Percentiles rank a stretch among this genome's conserved stretches.
Conservation (phyloP, 768 basidiomycete species). For the Dioszegia hungarica region DNA sequence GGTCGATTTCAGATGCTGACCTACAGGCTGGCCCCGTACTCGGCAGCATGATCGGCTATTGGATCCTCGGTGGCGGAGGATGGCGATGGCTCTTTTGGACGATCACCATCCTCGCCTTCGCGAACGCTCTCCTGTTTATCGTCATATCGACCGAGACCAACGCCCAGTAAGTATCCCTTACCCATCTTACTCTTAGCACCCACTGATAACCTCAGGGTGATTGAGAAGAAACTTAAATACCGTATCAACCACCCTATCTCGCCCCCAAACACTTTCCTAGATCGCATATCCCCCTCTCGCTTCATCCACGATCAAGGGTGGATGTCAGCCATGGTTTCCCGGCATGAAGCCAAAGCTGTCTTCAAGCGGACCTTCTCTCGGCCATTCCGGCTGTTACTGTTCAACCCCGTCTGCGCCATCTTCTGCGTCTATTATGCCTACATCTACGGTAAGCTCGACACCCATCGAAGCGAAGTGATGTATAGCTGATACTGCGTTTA, state of each 20-base stretch:
- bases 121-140: conserved; percentile 26
- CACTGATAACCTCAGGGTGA: conserved; percentile 15
- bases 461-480: too few relatives aligned
- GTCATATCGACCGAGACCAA: conserved; percentile 37
- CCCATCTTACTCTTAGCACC: too few relatives aligned
- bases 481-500: too few relatives aligned
- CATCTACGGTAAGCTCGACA: conserved; percentile 32
- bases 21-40: conserved; percentile 35
- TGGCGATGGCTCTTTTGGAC: conserved; percentile 42
- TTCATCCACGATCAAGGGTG: conserved; percentile 27
- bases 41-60: conserved; percentile 40
- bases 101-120: conserved; percentile 24
- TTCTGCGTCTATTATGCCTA: conserved; percentile 43
- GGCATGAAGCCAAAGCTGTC: conserved; percentile 21
- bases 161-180: conserved; percentile 31
- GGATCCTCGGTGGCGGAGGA: conserved; percentile 32
- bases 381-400: conserved; percentile 36
- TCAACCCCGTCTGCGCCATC: conserved; percentile 38
- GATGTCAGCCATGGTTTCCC: conserved; percentile 40
- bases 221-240: conserved; percentile 36
- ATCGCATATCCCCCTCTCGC: conserved; percentile 11
- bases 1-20: neutral
- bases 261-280: neutral
- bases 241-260: conserved; percentile 15
- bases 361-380: conserved; percentile 36